Base-by-base conservation (phyloP, 495 filamentous ascomycete species). In the Friedmanniomyces simplex region DNA sequence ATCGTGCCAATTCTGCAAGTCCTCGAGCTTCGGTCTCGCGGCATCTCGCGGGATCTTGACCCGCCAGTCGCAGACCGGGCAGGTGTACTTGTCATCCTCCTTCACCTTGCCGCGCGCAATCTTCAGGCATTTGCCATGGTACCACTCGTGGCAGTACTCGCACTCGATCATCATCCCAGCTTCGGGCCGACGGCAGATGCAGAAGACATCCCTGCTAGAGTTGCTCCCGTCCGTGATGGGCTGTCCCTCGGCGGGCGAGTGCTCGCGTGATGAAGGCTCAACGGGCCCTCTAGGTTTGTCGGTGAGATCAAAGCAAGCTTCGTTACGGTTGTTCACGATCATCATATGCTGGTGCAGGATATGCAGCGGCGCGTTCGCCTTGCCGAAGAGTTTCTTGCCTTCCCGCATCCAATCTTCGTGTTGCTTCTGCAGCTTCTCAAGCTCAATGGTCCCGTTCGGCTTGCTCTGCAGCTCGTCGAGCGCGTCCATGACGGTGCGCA, bases 151-250 rank as follows among this genome's bases (percentile, higher is more conserved):
- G 70, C 93, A 99, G 34, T 95, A 74, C 69, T 96, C 91, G 71
- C 93, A 99, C 68, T 99, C 93, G 62, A 99, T 96, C 93, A 99
- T 99, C 86, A 96, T 91, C 22, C 93, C 93, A 36, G 91, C 88
- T 69, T 99, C 93, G 18, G 85, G 82, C 57, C 84, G 84, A 54
- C 93, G 83, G 71, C 93, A 99, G 64, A 99, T 95, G 71, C 93
- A 99, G 71, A 97, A 99, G 2, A 96, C 91, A 69, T 96, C 91
- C 41, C 70, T 59, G 57, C 87, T 76, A 53, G 77, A 79, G 52
- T 76, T 77, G 65, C 75, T 74, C 63, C 74, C 73, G 43, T 68
- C 71, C 28, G 61, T 25, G 12, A 59, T 51, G 18, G 46, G 61
- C 50, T 74, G 75, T 42, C 77, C 77, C 14, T 83, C 78, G 14